Conservation (phyloP, 768 basidiomycete species). For the Kwoniella sp. region DNA sequence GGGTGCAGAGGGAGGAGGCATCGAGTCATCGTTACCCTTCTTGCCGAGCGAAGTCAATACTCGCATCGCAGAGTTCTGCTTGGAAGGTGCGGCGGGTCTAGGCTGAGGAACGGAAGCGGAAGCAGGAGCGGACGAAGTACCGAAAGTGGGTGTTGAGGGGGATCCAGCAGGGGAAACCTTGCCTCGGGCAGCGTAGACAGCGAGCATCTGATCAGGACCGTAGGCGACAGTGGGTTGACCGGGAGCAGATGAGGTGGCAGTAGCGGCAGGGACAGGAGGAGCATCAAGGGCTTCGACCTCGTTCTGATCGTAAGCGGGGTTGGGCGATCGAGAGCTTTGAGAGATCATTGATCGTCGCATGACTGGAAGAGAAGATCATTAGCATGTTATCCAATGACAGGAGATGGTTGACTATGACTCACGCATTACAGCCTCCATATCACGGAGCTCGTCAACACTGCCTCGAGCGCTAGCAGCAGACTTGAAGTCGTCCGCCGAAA, state of each 20-base stretch:
- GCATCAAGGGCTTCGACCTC: constrained; percentile 42
- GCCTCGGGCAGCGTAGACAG: constrained; percentile 53
- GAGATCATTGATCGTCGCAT: constrained; percentile 52
- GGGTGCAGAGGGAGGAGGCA: constrained; percentile 27
- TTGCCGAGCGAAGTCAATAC: constrained; percentile 25
- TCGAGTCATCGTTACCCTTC: constrained; percentile 20
- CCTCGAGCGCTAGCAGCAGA: constrained; percentile 49
- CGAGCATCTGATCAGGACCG: constrained; percentile 54
- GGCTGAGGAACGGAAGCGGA: constrained; percentile 2
- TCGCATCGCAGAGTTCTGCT: constrained; percentile 27
- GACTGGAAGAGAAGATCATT: constrained; percentile 17
- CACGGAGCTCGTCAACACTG: constrained; percentile 50
- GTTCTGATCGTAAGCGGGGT: constrained; percentile 21
- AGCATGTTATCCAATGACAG: background rate
- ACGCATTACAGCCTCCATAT: constrained; percentile 52
- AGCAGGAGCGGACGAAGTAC: constrained; percentile 1
- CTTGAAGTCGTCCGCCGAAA: constrained; percentile 44
- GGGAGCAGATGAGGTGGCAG: constrained; percentile 19
- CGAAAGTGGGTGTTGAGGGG: constrained; percentile 24
- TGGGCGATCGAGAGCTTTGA: constrained; percentile 39
- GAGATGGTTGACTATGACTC: constrained; percentile 17
- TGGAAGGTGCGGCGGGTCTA: constrained; percentile 24
- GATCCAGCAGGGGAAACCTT: constrained; percentile 23
- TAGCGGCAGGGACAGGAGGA: constrained; percentile 7
- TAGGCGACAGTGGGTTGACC: constrained; percentile 36